Conservation (phyloP, 176 grass and related monocot species). For the Tuctoria greenei region DNA sequence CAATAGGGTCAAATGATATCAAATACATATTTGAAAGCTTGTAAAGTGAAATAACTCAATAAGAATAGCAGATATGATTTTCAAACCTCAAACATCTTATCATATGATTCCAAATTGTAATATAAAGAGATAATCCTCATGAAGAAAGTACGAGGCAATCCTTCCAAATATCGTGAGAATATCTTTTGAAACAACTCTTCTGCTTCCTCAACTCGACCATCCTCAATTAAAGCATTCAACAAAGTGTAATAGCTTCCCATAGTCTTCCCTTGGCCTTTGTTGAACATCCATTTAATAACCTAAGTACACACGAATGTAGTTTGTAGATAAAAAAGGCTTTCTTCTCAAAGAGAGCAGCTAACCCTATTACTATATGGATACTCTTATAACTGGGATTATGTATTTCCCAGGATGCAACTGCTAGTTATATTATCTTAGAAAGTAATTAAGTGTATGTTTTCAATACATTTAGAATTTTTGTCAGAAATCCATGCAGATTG, state of each 20-base stretch:
- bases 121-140: slow-evolving; percentile 78
- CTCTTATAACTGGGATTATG: not conserved
- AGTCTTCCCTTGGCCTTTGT: slow-evolving; percentile 98
- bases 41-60: slow-evolving; percentile 11
- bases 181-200: slow-evolving; percentile 86
- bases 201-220: slow-evolving; percentile 76
- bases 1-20: not conserved
- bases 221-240: slow-evolving; percentile 86
- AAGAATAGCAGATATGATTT: slow-evolving; percentile 14
- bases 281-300: slow-evolving; percentile 99
- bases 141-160: slow-evolving; percentile 85
- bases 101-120: slow-evolving; percentile 51
- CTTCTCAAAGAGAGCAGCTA: not conserved
- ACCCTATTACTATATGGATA: not conserved
- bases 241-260: slow-evolving; percentile 91
- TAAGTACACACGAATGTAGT: slow-evolving; percentile 29
- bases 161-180: slow-evolving; percentile 74
- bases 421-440: not conserved
- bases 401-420: not conserved
- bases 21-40: slow-evolving; percentile 19
- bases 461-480: not conserved
- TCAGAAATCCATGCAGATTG: not conserved
- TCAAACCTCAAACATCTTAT: slow-evolving; percentile 98
- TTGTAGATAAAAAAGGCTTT: not conserved
- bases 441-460: not conserved